Percentiles rank a stretch among this genome's conserved stretches.
Conservation (phyloP, 2,329 filamentous ascomycete genomes). For the Capronia americana region DNA sequence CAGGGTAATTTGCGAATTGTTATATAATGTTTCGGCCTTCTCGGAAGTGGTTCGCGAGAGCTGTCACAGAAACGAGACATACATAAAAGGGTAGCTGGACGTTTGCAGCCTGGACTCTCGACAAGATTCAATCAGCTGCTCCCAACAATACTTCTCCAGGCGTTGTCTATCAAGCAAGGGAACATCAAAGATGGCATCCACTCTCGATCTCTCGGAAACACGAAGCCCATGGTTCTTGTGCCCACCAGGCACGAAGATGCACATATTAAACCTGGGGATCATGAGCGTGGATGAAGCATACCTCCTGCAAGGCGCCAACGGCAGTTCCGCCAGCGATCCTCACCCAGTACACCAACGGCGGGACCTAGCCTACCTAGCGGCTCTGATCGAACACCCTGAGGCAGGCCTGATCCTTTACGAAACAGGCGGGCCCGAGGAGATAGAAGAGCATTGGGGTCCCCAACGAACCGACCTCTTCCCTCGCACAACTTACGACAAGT, state of each 20-base stretch:
- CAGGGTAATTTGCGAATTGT: not conserved
- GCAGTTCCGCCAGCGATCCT: conserved; percentile 14
- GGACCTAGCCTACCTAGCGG: conserved; percentile 1
- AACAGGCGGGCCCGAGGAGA: conserved; percentile 12
- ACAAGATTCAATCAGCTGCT: not conserved
- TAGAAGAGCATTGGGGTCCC: conserved; percentile 14
- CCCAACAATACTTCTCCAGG: not conserved
- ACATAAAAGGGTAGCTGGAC: not conserved
- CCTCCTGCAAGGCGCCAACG: not conserved
- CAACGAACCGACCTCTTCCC: not conserved
- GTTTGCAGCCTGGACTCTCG: not conserved
- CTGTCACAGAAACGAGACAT: not conserved
- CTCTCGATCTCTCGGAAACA: not conserved
- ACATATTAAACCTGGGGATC: not conserved
- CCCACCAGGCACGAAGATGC: not conserved
- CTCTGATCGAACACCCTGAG: conserved; percentile 14
- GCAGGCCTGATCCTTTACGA: conserved; percentile 13
- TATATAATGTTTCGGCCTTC: not conserved
- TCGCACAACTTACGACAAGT: conserved; percentile 8
- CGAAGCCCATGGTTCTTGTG: not conserved
- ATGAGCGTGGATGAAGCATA: conserved; percentile 6
- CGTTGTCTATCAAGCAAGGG: not conserved
- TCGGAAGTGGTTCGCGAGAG: not conserved
- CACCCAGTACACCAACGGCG: conserved; percentile 7
- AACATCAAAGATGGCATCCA: not conserved